Conservation (phyloP, 2,329 filamentous ascomycete genomes). For the Ustulina deusta region DNA sequence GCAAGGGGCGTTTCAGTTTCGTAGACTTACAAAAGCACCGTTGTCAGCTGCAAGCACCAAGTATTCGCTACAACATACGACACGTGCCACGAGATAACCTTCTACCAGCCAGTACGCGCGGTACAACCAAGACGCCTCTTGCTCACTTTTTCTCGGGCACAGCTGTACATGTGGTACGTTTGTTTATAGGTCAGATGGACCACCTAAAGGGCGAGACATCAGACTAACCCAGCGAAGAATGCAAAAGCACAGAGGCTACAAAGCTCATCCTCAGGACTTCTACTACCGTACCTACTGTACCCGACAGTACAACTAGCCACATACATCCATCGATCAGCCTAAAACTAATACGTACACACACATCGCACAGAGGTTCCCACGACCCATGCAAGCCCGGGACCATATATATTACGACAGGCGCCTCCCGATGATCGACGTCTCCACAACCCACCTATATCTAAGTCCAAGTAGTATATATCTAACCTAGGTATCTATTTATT, state of each 20-base stretch:
- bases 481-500: constrained; percentile 17
- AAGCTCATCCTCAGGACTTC: constrained; percentile 22
- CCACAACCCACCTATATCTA: constrained; percentile 46
- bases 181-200: constrained; percentile 34
- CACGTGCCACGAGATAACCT: constrained; percentile 37
- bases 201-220: constrained; percentile 21
- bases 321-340: constrained; percentile 36
- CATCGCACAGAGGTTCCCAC: constrained; percentile 40
- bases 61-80: constrained; percentile 42
- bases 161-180: constrained; percentile 29
- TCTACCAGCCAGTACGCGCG: constrained; percentile 27
- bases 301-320: constrained; percentile 34
- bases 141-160: constrained; percentile 7
- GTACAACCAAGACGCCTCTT: constrained; percentile 33
- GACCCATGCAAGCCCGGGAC: constrained; percentile 47
- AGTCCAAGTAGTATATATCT: constrained; percentile 32
- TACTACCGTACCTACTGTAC: constrained; percentile 25
- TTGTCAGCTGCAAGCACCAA: constrained; percentile 38
- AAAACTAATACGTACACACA: constrained; percentile 35
- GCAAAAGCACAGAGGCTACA: constrained; percentile 24
- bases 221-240: constrained; percentile 35
- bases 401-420: constrained; percentile 52
- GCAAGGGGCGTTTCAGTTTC: constrained; percentile 43
- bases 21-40: constrained; percentile 42
- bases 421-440: constrained; percentile 54